Base-by-base conservation (phyloP, 192 early-diverging fungal species). In the Gonapodya prolifera region DNA sequence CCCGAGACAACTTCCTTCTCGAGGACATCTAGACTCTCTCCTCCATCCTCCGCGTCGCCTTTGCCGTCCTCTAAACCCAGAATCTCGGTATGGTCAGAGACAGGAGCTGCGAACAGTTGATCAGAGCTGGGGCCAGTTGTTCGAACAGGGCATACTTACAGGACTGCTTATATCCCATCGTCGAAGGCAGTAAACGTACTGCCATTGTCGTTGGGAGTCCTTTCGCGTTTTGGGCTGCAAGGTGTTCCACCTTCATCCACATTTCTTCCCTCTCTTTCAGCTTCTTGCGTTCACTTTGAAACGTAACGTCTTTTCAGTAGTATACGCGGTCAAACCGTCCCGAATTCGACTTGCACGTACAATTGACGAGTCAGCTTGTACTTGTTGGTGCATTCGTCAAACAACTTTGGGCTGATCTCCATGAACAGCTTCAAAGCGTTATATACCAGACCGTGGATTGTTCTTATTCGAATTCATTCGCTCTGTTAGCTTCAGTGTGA, bases 361-460 rank as follows among this genome's bases (percentile, higher is more conserved):
- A 88, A 80, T 85, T 96, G 92, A 30, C 94, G 91, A 78, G 90
- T 90, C 61, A 91, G 90, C 82, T 96, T 96, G 89, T 93, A 98
- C 78, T 98, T 91, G 77, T 91, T 88, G 13, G 96, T 91, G 84
- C 95, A 99, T 78, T 95, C 91, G 82, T 99, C 96, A 89, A 98
- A 99, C 70, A 99, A 82, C 75, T 92, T 91, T 34, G 96, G 95
- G 85, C 92, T 92, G 61, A 96, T 94, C 70, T 97, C 95, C 91
- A 98, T 97, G 83, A 98, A 96, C 75, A 97, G 88, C 78, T 98
- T 98, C 70, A 99, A 85, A 1, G 97, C 96, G 79, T 96, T 95
- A 84, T 96, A 99, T 28, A 99, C 94, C 34, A 96, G 90, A 30
- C 95, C 93, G 83, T 98, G 95, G 77, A 99, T 97, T 0, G 93